Base-by-base conservation (phyloP, 2,329 filamentous ascomycete species). In the Malbranchea zuffiana region DNA sequence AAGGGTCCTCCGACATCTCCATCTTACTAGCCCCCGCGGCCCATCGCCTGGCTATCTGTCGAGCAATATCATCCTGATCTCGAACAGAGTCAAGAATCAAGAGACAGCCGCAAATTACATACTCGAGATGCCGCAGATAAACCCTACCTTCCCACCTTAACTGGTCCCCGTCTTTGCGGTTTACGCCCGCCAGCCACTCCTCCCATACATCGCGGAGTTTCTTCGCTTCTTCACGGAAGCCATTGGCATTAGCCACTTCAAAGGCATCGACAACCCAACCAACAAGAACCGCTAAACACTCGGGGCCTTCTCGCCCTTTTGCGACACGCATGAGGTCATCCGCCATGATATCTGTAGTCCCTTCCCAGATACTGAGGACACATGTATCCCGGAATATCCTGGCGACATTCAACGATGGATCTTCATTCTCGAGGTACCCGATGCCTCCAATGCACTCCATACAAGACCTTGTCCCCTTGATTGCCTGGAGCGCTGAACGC, bases 281-380 rank as follows among this genome's bases (percentile, higher is more conserved):
- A 3, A 52, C 56, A 32, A 62, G 49, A 0, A 51, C 42, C 3
- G 17, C 35, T 19, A 41, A 35, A 32, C 36, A 48, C 28, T 28
- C 44, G 16, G 28, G 35, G 6, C 37, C 45, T 36, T 24, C 34
- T 42, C 15, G 50, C 47, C 43, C 47, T 39, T 60, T 61, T 5
- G 67, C 43, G 3, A 68, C 61, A 3, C 65, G 53, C 18, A 68
- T 56, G 1, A 66, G 50, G 43, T 69, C 67, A 12, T 63, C 62
- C 6, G 72, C 72, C 44, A 83, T 66, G 13, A 84, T 74, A 48
- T 80, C 76, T 0, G 78, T 80, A 0, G 79, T 83, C 2, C 79
- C 77, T 54, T 81, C 77, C 75, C 76, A 80, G 33, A 83, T 82
- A 10, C 72, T 68, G 34, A 74, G 59, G 2, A 82, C 78, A 19